Conservation (phyloP, 148 eudicot genomes). For the Chenopodium berlandieri region DNA sequence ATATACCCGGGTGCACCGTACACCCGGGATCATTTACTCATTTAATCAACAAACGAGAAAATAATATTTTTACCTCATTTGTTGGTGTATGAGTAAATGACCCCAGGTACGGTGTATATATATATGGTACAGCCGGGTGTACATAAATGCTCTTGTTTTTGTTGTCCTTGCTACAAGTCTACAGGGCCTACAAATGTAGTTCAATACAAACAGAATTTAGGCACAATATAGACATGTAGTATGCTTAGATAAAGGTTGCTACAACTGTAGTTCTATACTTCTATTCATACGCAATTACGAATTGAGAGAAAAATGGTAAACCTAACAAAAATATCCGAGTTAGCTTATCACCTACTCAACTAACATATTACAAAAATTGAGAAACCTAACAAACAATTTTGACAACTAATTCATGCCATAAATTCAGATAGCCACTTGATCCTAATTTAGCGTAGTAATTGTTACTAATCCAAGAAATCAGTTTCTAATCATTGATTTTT, state of each 20-base stretch:
- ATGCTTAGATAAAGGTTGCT: neutral
- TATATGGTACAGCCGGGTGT: too few species aligned
- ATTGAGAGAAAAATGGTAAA: neutral
- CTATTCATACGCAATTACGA: neutral
- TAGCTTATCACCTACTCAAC: conserved; percentile 1
- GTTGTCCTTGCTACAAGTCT: too few species aligned
- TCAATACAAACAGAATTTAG: neutral
- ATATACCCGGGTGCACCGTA: too few species aligned
- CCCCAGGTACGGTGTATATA: too few species aligned
- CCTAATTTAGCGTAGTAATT: neutral
- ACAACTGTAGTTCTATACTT: neutral
- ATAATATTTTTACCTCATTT: too few species aligned
- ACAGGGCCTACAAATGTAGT: too few species aligned
- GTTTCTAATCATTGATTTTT: conserved; percentile 13
- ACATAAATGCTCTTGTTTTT: too few species aligned
- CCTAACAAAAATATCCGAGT: conserved; percentile 1
- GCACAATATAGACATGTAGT: neutral
- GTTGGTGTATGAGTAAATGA: too few species aligned
- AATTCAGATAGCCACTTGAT: neutral
- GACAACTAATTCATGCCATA: neutral
- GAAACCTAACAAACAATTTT: conserved; percentile 3
- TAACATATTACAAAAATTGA: neutral
- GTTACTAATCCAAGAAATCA: neutral
- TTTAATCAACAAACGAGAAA: too few species aligned
- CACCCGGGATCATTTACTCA: too few species aligned